Evolutionary conservation across 2,329 filamentous ascomycete species (phyloP).

Genomic region (Microthyrium microscopicum): DNA sequence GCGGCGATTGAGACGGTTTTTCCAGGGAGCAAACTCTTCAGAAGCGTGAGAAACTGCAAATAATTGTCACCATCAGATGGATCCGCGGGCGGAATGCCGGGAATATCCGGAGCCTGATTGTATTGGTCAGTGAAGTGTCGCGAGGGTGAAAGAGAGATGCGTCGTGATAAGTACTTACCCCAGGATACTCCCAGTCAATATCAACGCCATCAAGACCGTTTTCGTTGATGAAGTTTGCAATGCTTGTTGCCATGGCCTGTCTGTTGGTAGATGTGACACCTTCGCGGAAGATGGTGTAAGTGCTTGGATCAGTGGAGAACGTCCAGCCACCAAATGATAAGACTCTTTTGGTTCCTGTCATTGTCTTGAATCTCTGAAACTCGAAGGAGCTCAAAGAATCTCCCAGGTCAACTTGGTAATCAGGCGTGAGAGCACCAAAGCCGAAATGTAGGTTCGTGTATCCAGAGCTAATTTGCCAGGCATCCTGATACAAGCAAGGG

Average conservation of each 20-base stretch:
- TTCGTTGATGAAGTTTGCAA: constrained; percentile 12
- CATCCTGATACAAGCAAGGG: constrained; percentile 16
- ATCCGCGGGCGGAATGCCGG: constrained; percentile 18
- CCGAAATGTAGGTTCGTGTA: constrained; percentile 7
- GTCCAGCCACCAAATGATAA: constrained; percentile 30
- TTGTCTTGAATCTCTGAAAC: constrained; percentile 17
- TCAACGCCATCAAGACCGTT: constrained; percentile 22
- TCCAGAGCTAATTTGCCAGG: constrained; percentile 12
- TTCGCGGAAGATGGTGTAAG: constrained; percentile 23
- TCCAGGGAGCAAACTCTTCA: constrained; percentile 9
- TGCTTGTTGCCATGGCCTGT: constrained; percentile 13
- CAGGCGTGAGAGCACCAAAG: constrained; percentile 19
- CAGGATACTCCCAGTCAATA: constrained; percentile 31
- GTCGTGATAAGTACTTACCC: no score
- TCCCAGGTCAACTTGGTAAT: constrained; percentile 11
- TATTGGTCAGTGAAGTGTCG: neutral
- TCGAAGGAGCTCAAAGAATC: constrained; percentile 15
- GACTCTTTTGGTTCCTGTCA: constrained; percentile 21
- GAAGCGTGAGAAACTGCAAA: constrained; percentile 15
- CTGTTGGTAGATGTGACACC: constrained; percentile 23
- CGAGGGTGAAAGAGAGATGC: neutral
- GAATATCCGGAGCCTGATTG: constrained; percentile 20
- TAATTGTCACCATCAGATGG: constrained; percentile 20
- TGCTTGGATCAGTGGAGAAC: constrained; percentile 22
- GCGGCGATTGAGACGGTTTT: constrained; percentile 14